Evolutionary conservation across 1,284 basidiomycete genomes (phyloP).

Genomic region (Heterobasidion parviporum): DNA sequence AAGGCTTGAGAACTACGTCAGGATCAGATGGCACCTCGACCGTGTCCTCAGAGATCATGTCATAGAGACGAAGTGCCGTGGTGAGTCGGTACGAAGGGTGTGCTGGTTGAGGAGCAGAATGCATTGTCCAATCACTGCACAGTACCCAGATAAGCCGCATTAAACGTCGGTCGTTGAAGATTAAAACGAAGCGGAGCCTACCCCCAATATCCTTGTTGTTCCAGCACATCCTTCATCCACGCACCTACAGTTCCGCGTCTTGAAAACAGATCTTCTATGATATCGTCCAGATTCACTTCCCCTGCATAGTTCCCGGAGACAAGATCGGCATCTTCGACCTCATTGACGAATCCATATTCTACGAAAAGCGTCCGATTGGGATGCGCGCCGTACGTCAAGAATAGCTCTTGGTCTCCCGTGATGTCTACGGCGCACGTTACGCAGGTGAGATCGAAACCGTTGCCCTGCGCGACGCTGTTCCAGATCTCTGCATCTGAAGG

Average conservation of each 20-base stretch:
- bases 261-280: constrained; percentile 43
- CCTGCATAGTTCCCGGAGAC: constrained; percentile 23
- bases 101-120: constrained; percentile 46
- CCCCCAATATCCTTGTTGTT: constrained; percentile 70
- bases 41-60: constrained; percentile 22
- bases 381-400: constrained; percentile 71
- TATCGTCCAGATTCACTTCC: constrained; percentile 58
- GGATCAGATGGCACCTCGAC: constrained; percentile 2
- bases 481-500: constrained; percentile 1
- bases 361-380: constrained; percentile 66
- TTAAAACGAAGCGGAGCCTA: constrained; percentile 24
- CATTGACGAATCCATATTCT: constrained; percentile 78
- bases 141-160: constrained; percentile 7
- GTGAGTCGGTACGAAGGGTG: constrained; percentile 73
- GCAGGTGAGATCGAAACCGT: constrained; percentile 43
- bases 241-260: constrained; percentile 27
- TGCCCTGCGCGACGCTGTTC: background rate
- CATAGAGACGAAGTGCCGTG: constrained; percentile 59
- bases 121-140: constrained; percentile 67
- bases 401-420: constrained; percentile 51
- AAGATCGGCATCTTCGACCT: constrained; percentile 19
- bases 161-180: background rate
- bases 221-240: constrained; percentile 42
- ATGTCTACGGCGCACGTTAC: constrained; percentile 39
- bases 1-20: constrained; percentile 30